Evolutionary conservation across 2,329 filamentous ascomycete species (phyloP).

Genomic region (Alternaria hordeiaustralica): DNA sequence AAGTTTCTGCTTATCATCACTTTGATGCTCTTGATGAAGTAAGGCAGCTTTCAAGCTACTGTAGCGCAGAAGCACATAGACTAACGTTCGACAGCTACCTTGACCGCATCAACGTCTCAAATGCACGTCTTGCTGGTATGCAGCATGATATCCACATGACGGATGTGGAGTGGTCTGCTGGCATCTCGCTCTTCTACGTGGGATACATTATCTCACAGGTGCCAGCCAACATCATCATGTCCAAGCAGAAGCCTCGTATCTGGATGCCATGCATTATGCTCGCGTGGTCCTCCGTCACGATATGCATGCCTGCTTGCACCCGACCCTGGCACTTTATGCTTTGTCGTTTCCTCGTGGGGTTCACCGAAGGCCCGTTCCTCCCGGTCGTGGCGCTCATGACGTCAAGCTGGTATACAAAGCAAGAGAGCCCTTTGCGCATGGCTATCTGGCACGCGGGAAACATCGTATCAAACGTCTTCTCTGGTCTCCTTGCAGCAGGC

Average conservation of each 20-base stretch:
- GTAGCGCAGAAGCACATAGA: neutral
- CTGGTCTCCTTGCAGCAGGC: constrained; percentile 54
- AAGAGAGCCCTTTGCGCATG: constrained; percentile 54
- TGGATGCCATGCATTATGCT: constrained; percentile 51
- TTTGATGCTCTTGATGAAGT: constrained; percentile 44
- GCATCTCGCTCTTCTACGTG: constrained; percentile 55
- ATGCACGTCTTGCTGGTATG: constrained; percentile 50
- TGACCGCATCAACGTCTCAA: constrained; percentile 52
- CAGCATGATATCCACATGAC: constrained; percentile 45
- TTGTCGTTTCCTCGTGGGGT: constrained; percentile 49
- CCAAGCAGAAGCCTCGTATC: constrained; percentile 44
- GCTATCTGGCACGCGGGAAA: constrained; percentile 57
- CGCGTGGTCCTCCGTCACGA: constrained; percentile 51
- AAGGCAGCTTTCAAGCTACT: neutral
- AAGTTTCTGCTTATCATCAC: constrained; percentile 40
- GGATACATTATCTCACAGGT: constrained; percentile 56
- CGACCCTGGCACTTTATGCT: constrained; percentile 41
- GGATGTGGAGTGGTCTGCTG: constrained; percentile 47
- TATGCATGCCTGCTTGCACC: constrained; percentile 52
- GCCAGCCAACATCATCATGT: constrained; percentile 56
- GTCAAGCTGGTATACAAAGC: constrained; percentile 57
- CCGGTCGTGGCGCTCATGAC: constrained; percentile 47
- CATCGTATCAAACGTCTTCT: constrained; percentile 55
- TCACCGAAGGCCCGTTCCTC: constrained; percentile 50
- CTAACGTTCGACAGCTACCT: constrained; percentile 41